phyloP scores from a whole-genome alignment of 345 rosid species.

The Rhodomyrtus tomentosa region DNA sequence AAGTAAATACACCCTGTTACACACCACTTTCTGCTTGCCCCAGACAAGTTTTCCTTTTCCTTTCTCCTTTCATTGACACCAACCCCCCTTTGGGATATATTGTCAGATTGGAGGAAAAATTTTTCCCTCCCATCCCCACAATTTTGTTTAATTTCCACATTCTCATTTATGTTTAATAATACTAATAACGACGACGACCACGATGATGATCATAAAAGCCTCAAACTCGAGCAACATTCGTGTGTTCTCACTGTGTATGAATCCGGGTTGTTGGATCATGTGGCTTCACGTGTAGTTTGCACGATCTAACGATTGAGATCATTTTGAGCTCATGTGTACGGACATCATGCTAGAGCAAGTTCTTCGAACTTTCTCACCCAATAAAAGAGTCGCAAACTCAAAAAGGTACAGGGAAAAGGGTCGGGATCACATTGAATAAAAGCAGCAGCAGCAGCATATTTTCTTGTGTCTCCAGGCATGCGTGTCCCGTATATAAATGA shows the following conservation, averaged over 20 bases:
- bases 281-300: background rate
- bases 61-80: background rate
- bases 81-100: background rate
- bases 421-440: background rate
- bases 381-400: background rate
- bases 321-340: background rate
- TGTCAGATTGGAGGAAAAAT: too few relatives aligned
- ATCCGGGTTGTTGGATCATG: background rate
- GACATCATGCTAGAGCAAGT: too few relatives aligned
- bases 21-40: slow-evolving; percentile 1
- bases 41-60: background rate
- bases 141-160: background rate
- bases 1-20: slow-evolving; percentile 2
- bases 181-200: too few relatives aligned
- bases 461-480: background rate
- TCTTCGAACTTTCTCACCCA: background rate
- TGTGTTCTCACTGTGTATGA: background rate
- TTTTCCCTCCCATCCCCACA: background rate
- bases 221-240: background rate
- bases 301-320: background rate
- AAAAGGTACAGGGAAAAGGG: background rate
- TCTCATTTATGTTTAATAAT: background rate
- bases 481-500: background rate
- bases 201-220: too few relatives aligned
- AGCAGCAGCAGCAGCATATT: background rate